Evolutionary conservation across 371 early-diverging fungal genomes (phyloP), one percentile per base, ranked within the genome.

Genomic region (Coemansia sp.): DNA sequence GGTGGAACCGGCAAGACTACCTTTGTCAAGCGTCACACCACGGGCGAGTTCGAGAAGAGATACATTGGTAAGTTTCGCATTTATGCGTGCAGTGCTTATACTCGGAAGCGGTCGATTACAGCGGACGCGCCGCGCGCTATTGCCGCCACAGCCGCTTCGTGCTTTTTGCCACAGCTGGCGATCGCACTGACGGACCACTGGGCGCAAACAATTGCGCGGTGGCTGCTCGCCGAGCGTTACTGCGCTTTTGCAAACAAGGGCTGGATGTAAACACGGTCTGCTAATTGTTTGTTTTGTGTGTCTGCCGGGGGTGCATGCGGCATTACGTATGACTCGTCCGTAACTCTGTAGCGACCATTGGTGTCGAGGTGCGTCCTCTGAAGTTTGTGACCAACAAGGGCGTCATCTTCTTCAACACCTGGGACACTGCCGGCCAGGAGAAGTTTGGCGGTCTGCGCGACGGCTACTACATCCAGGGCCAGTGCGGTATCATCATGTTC

Each of bases 1-100:
- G 99, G 99, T 82, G 99, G 99, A 85, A 98, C 99, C 62, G 99
- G 99, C 70, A 99, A 99, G 86, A 99, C 99, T 70, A 99, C 99
- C 67, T 99, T 98, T 79, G 98, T 99, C 70, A 99, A 99, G 87
- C 97, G 99, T 79, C 98, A 99, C 79, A 88, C 96, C 84, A 95
- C 98, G 71, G 99, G 99, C 78, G 99, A 96, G 85, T 99, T 99
- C 80, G 99, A 97, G 84, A 98, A 98, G 92, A 95, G 93, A 84
- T 99, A 99, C 83, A 89, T 98, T 71, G 98, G 97, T 96, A 89
- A 76, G 88, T 61, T 10, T 35, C 26, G 26, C 26, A 26, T 26
- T 26, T 42, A 42, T 30, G 38, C 38, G 26, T 16, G 11, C 48
- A 43, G 45, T 26, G 26, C 26, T 26, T 26, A 26, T 26, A 26